Conservation (phyloP, 441 rosid species). For the Euphorbia schlechtendalii region DNA sequence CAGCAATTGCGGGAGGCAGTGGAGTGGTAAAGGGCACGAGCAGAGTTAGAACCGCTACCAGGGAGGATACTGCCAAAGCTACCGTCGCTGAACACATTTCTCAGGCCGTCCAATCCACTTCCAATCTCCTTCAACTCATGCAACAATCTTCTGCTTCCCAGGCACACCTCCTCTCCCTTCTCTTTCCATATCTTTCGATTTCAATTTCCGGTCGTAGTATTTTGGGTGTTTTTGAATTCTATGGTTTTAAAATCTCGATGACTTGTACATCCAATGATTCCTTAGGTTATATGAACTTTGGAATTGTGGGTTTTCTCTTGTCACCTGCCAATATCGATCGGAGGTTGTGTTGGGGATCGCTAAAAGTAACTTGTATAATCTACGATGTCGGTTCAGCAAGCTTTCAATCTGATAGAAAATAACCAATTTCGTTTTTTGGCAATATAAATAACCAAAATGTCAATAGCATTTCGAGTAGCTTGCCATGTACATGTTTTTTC, state of each 20-base stretch:
- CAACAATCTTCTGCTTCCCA: slow-evolving; percentile 68
- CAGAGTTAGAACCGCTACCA: not conserved
- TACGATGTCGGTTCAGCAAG: too few species aligned
- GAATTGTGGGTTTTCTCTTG: not conserved
- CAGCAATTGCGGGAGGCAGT: not conserved
- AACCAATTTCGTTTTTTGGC: too few species aligned
- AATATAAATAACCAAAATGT: too few species aligned
- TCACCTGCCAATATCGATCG: not conserved
- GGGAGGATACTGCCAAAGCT: slow-evolving; percentile 60
- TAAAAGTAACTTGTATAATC: too few species aligned
- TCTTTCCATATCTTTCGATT: not conserved
- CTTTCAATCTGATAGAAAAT: too few species aligned
- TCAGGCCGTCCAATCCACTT: slow-evolving; percentile 68
- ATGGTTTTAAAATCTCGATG: not conserved
- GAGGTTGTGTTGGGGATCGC: too few species aligned
- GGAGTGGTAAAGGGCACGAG: not conserved
- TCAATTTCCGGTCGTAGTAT: not conserved
- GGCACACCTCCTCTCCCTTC: slow-evolving; percentile 20
- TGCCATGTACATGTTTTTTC: too few species aligned
- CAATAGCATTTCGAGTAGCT: too few species aligned
- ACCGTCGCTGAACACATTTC: slow-evolving; percentile 61
- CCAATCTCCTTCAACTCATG: slow-evolving; percentile 72
- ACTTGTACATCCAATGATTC: not conserved
- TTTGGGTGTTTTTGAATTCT: not conserved
- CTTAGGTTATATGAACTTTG: not conserved